Percentiles rank a stretch among this genome's conserved stretches.
Conservation (phyloP, 2,329 filamentous ascomycete genomes). For the Myriangium duriaei region DNA sequence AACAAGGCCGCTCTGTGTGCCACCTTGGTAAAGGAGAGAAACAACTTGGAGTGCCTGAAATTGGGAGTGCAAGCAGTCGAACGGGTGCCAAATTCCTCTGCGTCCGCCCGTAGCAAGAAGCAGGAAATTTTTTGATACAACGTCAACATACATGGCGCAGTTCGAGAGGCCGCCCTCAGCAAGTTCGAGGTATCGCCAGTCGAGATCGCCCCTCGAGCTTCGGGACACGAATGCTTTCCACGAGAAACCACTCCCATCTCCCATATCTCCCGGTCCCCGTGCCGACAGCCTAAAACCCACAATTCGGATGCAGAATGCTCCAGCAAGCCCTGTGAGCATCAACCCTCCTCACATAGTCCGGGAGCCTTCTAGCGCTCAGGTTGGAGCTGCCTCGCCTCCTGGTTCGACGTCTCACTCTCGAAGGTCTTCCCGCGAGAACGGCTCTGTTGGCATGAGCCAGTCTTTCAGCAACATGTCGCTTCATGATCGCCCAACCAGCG, state of each 20-base stretch:
- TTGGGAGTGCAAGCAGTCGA: too few relatives aligned
- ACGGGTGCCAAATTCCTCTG: too few relatives aligned
- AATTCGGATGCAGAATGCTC: constrained; percentile 21
- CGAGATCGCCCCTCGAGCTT: constrained; percentile 7
- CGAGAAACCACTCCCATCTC: constrained; percentile 9
- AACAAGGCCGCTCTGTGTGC: too few relatives aligned
- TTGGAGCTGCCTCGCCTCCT: constrained; percentile 5
- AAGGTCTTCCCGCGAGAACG: constrained; percentile 8
- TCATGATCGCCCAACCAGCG: constrained; percentile 4
- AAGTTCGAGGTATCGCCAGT: constrained; percentile 15
- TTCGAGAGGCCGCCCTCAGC: constrained; percentile 41
- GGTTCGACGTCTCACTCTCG: constrained; percentile 7
- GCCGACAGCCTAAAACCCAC: constrained; percentile 11
- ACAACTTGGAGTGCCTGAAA: too few relatives aligned
- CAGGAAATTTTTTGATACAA: too few relatives aligned
- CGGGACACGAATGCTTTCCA: constrained; percentile 7
- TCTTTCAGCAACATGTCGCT: constrained; percentile 12
- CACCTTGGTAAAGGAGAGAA: too few relatives aligned
- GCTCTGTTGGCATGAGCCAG: constrained; percentile 1
- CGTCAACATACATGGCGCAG: constrained; percentile 35
- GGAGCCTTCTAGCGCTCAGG: constrained; percentile 18
- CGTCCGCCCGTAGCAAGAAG: too few relatives aligned
- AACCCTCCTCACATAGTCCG: constrained; percentile 19
- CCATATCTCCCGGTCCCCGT: constrained; percentile 6
- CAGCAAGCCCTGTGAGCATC: constrained; percentile 23